Base-by-base conservation (phyloP, 805 yeast species). In the Saturnispora dispora region DNA sequence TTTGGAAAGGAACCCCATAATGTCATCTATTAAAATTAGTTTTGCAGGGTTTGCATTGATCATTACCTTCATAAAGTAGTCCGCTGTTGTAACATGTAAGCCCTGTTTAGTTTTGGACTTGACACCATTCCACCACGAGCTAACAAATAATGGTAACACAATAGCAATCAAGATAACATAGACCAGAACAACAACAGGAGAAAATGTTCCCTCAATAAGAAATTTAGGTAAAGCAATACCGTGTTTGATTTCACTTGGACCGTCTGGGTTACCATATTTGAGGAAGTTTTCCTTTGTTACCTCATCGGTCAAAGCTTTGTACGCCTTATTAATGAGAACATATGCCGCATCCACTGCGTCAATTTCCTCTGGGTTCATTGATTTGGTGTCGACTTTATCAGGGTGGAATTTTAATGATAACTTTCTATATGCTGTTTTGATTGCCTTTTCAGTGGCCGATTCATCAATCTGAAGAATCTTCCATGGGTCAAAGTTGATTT, bases 261-360 rank as follows among this genome's bases (percentile, higher is more conserved):
- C 99, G 71, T 93, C 99, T 4, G 99, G 99, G 65, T 95, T 96
- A 47, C 99, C 99, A 62, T 84, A 93, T 59, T 79, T 82, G 60
- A 83, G 71, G 66, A 78, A 89, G 65, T 93, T 93, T 59, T 86
- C 87, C 60, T 81, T 85, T 3, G 87, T 81, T 10, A 74, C 76
- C 58, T 88, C 96, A 68, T 93, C 98, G 13, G 99, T 95, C 57
- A 93, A 77, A 0, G 99, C 88, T 68, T 89, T 86, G 70, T 95
- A 89, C 25, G 99, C 99, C 68, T 87, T 86, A 53, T 87, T 83
- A 60, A 93, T 85, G 58, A 79, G 75, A 37, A 90, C 91, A 66
- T 79, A 93, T 41, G 77, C 77, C 51, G 83, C 81, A 68, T 91
- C 97, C 67, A 85, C 71, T 25, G 70, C 76, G 40, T 69, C 67